A percentile compares a stretch with the other conserved stretches of the same genome.
Conservation (phyloP, 495 filamentous ascomycete genomes). For the Paragyromitra xinjiangensis region DNA sequence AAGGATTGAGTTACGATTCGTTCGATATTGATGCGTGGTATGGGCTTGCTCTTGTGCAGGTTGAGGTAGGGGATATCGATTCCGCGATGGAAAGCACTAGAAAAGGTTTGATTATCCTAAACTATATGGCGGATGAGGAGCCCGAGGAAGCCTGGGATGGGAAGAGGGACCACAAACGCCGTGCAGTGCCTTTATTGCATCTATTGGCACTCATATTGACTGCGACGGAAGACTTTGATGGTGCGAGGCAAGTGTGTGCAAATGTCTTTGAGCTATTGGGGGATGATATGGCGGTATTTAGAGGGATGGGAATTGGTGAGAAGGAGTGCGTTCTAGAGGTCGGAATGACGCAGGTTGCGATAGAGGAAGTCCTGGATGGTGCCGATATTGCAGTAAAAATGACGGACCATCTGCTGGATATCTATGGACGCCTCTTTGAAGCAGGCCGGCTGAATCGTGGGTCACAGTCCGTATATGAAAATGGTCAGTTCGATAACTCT, state of each 20-base stretch:
- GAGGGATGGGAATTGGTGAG: constrained; percentile 47
- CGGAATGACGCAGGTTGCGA: constrained; percentile 90
- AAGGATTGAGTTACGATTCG: constrained; percentile 73
- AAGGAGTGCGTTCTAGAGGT: constrained; percentile 69
- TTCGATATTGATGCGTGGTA: constrained; percentile 79
- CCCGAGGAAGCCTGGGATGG: constrained; percentile 41
- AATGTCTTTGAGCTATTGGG: constrained; percentile 84
- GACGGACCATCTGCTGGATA: constrained; percentile 78
- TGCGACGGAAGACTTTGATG: constrained; percentile 81
- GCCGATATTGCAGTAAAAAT: constrained; percentile 84
- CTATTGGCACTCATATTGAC: constrained; percentile 85
- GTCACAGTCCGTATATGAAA: constrained; percentile 42
- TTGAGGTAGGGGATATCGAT: constrained; percentile 80
- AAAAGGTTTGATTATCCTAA: constrained; percentile 63
- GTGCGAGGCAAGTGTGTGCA: constrained; percentile 82
- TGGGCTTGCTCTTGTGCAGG: constrained; percentile 77
- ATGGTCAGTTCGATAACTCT: constrained; percentile 49
- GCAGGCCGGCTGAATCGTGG: constrained; percentile 45
- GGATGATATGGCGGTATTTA: constrained; percentile 52
- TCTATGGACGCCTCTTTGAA: constrained; percentile 81
- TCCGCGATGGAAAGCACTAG: constrained; percentile 81
- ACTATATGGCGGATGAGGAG: constrained; percentile 41
- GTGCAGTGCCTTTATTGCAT: constrained; percentile 78
- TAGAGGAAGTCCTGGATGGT: constrained; percentile 83
- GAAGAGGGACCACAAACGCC: constrained; percentile 64